Evolutionary conservation across 306 rosid species (phyloP), one percentile per base, ranked within the genome.

Genomic region (Carpinus viminea): DNA sequence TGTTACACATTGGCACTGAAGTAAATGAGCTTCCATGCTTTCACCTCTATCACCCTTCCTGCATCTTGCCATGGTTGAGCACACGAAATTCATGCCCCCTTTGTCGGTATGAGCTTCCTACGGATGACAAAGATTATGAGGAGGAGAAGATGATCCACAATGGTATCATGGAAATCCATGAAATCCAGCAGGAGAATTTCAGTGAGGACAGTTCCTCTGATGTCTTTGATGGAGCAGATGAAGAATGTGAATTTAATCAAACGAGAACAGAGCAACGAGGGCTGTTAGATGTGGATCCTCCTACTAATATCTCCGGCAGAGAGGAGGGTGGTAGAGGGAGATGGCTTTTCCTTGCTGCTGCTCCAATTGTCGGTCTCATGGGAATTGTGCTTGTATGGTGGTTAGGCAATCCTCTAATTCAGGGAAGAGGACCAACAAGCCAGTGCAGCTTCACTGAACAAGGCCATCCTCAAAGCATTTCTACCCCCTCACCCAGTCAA

Each of bases 11-110:
- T 13, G 91, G 96, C 73, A 85, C 93, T 1, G 84, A 86, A 87
- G 96, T 83, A 77, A 90, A 87, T 75, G 89, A 86, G 84, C 98
- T 96, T 47, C 99, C 98, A 9, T 96, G 99, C 72, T 82, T 84
- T 78, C 99, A 96, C 83, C 88, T 96, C 5, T 96, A 93, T 85
- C 99, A 96, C 84, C 78, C 89, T 45, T 51, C 73, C 72, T 96
- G 99, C 86, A 96, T 96, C 84, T 79, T 90, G 85, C 98, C 98
- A 7, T 96, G 99, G 99, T 76, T 96, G 92, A 86, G 85, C 56
- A 47, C 97, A 45, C 92, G 98, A 12, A 96, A 93, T 70, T 93
- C 98, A 1, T 96, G 99, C 52, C 99, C 99, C 76, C 94, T 93
- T 76, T 93, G 97, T 80, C 95, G 99, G 13, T 90, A 82, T 12